Conservation (phyloP, 495 filamentous ascomycete species). For the Penicillium lividum region DNA sequence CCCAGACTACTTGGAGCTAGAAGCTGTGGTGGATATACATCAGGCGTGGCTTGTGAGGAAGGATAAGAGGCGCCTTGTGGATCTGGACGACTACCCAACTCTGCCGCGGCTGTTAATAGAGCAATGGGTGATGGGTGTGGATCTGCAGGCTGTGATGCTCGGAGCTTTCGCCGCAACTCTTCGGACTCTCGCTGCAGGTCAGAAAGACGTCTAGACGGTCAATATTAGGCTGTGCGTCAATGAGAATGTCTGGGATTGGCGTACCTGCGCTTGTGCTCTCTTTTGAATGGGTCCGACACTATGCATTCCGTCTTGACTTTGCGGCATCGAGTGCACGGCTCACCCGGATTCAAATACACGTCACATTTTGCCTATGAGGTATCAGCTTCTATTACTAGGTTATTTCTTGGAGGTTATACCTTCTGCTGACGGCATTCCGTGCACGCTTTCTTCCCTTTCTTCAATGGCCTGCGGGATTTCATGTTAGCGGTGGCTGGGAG, state of each 20-base stretch:
- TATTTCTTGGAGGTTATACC: conserved; percentile 14
- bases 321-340: conserved; percentile 40
- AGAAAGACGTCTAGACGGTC: conserved; percentile 28
- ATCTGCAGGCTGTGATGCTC: conserved; percentile 22
- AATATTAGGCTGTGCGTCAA: neutral
- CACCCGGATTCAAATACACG: conserved; percentile 34
- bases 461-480: conserved; percentile 30
- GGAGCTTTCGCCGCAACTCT: conserved; percentile 38
- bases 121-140: conserved; percentile 33
- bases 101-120: conserved; percentile 33
- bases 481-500: conserved; percentile 11
- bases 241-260: conserved; percentile 1
- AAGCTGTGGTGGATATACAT: conserved; percentile 21
- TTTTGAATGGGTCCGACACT: conserved; percentile 45
- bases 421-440: conserved; percentile 51
- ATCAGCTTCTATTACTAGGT: neutral
- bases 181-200: conserved; percentile 41
- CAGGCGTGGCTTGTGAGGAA: conserved; percentile 17
- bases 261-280: conserved; percentile 48
- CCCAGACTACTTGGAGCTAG: conserved; percentile 16
- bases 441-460: conserved; percentile 46
- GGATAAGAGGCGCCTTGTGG: conserved; percentile 7
- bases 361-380: conserved; percentile 41
- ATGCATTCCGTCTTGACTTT: conserved; percentile 40
- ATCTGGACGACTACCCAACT: conserved; percentile 22